Evolutionary conservation across 345 rosid genomes (phyloP).

Genomic region (Angophora floribunda): DNA sequence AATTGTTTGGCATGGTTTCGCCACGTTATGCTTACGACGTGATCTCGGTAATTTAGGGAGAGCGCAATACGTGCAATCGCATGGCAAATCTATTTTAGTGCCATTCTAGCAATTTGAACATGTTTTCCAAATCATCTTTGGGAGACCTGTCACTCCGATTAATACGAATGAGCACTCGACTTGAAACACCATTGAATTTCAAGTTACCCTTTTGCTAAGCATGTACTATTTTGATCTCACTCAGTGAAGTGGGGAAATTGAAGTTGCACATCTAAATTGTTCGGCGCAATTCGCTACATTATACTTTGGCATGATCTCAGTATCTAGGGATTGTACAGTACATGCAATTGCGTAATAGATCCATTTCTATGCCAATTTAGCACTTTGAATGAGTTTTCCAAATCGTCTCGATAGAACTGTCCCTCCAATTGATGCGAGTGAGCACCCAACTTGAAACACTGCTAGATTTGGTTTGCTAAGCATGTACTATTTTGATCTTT

Average conservation of each 20-base stretch:
- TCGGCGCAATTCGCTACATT: fast-evolving
- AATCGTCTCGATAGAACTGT: neutral
- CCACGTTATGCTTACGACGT: neutral
- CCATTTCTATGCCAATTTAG: neutral
- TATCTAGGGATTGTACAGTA: neutral
- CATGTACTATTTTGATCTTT: neutral
- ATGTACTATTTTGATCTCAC: neutral
- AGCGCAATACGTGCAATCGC: neutral
- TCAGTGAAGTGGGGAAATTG: neutral
- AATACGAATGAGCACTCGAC: neutral
- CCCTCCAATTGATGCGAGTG: neutral
- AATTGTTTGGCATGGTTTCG: neutral
- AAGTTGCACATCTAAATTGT: neutral
- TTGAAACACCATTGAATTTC: fast-evolving
- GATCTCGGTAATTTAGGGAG: neutral
- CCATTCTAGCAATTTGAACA: neutral
- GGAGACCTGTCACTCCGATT: neutral
- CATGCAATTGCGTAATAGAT: neutral
- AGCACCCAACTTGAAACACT: neutral
- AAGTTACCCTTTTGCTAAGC: neutral
- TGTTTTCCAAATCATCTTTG: neutral
- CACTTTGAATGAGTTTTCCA: neutral
- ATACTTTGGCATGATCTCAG: neutral
- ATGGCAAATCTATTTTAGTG: neutral
- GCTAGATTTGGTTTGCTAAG: neutral